Base-by-base conservation (phyloP, 1,284 basidiomycete species). In the Apiotrichum porosum region DNA sequence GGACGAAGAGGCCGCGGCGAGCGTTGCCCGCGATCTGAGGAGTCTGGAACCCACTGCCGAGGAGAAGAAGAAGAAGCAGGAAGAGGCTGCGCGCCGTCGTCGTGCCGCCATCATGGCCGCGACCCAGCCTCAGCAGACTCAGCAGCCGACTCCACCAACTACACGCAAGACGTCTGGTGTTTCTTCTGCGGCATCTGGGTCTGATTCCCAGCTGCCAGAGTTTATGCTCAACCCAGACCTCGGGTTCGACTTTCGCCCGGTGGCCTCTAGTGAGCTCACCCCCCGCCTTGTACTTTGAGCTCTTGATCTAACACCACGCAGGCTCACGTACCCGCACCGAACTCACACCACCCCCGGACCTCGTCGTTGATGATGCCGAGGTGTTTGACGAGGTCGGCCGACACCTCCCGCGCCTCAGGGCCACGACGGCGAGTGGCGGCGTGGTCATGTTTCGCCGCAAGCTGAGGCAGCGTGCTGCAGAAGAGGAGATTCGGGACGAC, bases 351-450 rank as follows among this genome's bases (percentile, higher is more conserved):
- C 56, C 63, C 0, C 54, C 58, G 14, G 47, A 52, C 10, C 26
- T 28, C 8, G 26, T 12, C 8, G 33, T 33, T 21, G 49, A 59
- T 22, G 37, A 47, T 8, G 35, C 42, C 17, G 35, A 49, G 9
- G 38, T 52, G n/a, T 44, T 44, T 37, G 55, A 61, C 31, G 49
- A 44, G 15, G 18, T 42, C 0, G 53, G 53, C 6, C 57, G 60
- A 10, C 41, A 54, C 3, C 47, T 66, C 6, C 57, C 53, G 1
- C 52, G 58, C 3, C 33, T 66, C 8, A n/a, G 41, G 4, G 69
- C 67, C 0, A 63, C 61, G 37, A 69, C 65, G 2, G 62, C 65
- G 5, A 49, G 52, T n/a, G 69, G 69, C 4, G 49, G 42, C 10
- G 49, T 38, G 3, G 54, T 69, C 21, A 44, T 42, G 9, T 69